phyloP scores from a whole-genome alignment of 805 yeast species.

The Jamesozyma piceae region DNA sequence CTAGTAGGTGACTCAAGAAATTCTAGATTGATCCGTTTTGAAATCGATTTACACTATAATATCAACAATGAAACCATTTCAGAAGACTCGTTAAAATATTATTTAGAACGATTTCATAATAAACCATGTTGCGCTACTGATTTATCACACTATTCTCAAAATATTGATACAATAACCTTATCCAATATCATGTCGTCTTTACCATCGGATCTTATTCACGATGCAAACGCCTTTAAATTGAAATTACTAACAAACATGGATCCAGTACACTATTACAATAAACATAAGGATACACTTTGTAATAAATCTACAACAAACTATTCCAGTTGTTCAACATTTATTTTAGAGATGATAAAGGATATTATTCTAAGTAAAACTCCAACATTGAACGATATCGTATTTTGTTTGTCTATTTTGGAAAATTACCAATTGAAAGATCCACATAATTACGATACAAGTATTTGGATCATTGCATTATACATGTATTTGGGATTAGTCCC shows the following conservation, averaged over 20 bases:
- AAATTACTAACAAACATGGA: constrained; percentile 5
- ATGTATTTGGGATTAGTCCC: constrained; percentile 45
- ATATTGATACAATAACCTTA: constrained; percentile 20
- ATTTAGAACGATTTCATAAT: constrained; percentile 38
- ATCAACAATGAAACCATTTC: constrained; percentile 9
- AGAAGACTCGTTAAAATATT: constrained; percentile 30
- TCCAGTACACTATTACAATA: constrained; percentile 32
- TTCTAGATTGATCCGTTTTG: constrained; percentile 44
- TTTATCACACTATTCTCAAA: constrained; percentile 32
- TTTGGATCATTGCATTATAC: constrained; percentile 65
- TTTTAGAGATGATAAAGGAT: constrained; percentile 44
- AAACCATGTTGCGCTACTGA: constrained; percentile 64
- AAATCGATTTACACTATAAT: constrained; percentile 29
- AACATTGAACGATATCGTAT: constrained; percentile 24
- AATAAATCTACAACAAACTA: constrained; percentile 54
- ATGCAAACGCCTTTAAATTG: constrained; percentile 33
- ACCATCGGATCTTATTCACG: constrained; percentile 38
- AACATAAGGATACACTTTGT: constrained; percentile 31
- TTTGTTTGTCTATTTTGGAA: constrained; percentile 50
- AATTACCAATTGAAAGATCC: constrained; percentile 45
- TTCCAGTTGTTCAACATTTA: constrained; percentile 57
- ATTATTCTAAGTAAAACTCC: constrained; percentile 17
- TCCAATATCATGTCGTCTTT: constrained; percentile 16
- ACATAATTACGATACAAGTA: constrained; percentile 60
- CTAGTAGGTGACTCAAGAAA: constrained; percentile 41